Evolutionary conservation across 2,329 filamentous ascomycete species (phyloP), one percentile per base, ranked within the genome.

Genomic region (Fusarium mexicanum): DNA sequence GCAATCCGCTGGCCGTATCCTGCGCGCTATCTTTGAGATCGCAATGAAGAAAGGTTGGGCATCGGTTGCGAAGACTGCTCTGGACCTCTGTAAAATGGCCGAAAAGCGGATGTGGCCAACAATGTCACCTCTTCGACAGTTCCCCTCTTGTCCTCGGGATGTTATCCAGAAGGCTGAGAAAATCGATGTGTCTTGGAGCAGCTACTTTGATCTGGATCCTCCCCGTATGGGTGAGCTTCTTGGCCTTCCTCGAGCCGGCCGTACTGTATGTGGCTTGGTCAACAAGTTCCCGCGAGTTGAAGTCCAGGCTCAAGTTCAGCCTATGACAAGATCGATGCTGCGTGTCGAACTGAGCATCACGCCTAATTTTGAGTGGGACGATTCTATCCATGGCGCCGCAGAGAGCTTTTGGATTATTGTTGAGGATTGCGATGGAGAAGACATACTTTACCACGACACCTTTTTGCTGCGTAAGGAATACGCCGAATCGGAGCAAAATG

Each of bases 101-200:
- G 96, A 99, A 86, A 98, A 98, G 87, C 90, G 97, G 57, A 99
- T 99, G 97, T 99, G 96, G 96, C 95, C 96, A 20, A 98, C 96
- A 11, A 99, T 98, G 96, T 94, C 94, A 43, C 96, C 97, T 17
- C 87, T 99, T 38, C 91, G 96, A 61, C 96, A 99, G 79, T 99
- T 99, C 80, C 90, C 93, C 8, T 85, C 86, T 44, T 98, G 95
- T 79, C 91, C 95, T 7, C 87, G 91, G 46, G 96, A 98, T 67
- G 94, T 98, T 61, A 86, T 98, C 55, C 91, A 94, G 75, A 98
- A 98, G 84, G 93, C 95, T 7, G 96, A 99, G 85, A 90, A 95
- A 76, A 97, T 98, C 70, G 95, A 98, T 76, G 95, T 98, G 26
- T 92, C 94, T 3, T 99, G 96, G 95, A 89, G 88, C 69, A 97